These are phyloP conservation scores for Vishniacozyma victoriae DNA, from an alignment of 768 basidiomycete genomes.

Conservation along the genomic window DNA sequence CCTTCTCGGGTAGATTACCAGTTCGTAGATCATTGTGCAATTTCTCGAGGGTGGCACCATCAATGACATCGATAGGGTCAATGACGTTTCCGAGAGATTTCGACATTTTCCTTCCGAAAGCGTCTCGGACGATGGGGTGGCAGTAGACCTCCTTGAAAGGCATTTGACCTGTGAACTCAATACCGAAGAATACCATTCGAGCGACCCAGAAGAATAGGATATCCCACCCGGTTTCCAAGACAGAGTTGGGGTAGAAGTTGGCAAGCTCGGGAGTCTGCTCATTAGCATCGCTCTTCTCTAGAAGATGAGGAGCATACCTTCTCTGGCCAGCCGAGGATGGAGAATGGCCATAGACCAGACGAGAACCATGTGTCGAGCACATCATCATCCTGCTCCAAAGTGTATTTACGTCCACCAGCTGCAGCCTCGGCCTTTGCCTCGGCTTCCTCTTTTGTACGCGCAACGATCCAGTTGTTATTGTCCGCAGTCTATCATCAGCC, in stretches of 20 bases:
- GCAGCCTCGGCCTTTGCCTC: slow-evolving; percentile 62
- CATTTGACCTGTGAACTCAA: slow-evolving; percentile 79
- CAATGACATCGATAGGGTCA: slow-evolving; percentile 91
- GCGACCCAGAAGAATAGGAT: slow-evolving; percentile 99
- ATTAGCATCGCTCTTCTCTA: slow-evolving; percentile 8
- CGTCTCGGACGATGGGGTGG: slow-evolving; percentile 98
- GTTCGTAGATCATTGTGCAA: slow-evolving; percentile 79
- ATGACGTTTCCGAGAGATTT: slow-evolving; percentile 97
- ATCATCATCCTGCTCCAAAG: slow-evolving; percentile 86
- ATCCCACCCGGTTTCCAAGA: slow-evolving; percentile 98
- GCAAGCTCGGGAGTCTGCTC: slow-evolving; percentile 69
- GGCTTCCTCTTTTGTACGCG: slow-evolving; percentile 73
- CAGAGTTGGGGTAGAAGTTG: slow-evolving; percentile 77
- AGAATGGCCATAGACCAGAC: slow-evolving; percentile 94
- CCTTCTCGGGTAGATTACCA: slow-evolving; percentile 89
- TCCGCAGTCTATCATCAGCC: slow-evolving; percentile 54
- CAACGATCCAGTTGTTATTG: slow-evolving; percentile 85
- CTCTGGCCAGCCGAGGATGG: slow-evolving; percentile 96
- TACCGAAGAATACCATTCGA: slow-evolving; percentile 90
- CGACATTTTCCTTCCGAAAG: slow-evolving; percentile 97
- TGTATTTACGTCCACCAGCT: slow-evolving; percentile 63
- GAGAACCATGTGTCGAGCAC: slow-evolving; percentile 99
- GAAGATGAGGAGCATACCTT: slow-evolving; percentile 53
- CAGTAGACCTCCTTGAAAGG: slow-evolving; percentile 95
- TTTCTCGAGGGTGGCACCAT: slow-evolving; percentile 69